phyloP scores from a whole-genome alignment of 257 asterid genomes.

The Phtheirospermum japonicum region DNA sequence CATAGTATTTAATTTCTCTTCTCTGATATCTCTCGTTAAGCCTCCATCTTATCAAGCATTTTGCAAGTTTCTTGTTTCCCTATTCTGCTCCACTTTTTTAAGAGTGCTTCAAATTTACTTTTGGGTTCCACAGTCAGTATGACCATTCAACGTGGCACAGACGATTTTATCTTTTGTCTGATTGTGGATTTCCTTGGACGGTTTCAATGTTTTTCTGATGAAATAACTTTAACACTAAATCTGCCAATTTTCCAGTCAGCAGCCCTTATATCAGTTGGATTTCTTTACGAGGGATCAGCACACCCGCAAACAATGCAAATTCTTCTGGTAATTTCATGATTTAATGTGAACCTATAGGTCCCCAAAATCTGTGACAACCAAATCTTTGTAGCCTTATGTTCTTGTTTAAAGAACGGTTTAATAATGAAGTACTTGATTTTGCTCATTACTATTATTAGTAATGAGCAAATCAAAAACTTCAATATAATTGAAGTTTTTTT shows the following conservation, averaged over 20 bases:
- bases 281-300: constrained; percentile 93
- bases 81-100: constrained; percentile 5
- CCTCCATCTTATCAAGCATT: constrained; percentile 21
- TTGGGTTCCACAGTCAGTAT: constrained; percentile 10
- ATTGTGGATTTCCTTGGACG: constrained; percentile 21
- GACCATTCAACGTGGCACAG: constrained; percentile 13
- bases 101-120: constrained; percentile 11
- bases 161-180: constrained; percentile 13
- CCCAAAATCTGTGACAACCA: not conserved
- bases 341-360: constrained; percentile 20
- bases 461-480: too few species aligned
- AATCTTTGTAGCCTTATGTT: not conserved
- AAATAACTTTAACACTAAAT: constrained; percentile 11
- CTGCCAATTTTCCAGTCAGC: constrained; percentile 61
- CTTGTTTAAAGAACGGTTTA: not conserved
- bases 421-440: constrained; percentile 5
- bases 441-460: constrained; percentile 7
- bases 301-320: constrained; percentile 96
- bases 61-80: not conserved
- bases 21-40: constrained; percentile 13
- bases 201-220: constrained; percentile 13
- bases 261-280: constrained; percentile 89
- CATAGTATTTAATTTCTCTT: constrained; percentile 14
- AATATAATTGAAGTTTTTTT: too few species aligned
- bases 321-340: constrained; percentile 69